Evolutionary conservation across 805 yeast species (phyloP).

Genomic region (Hanseniaspora singularis): DNA sequence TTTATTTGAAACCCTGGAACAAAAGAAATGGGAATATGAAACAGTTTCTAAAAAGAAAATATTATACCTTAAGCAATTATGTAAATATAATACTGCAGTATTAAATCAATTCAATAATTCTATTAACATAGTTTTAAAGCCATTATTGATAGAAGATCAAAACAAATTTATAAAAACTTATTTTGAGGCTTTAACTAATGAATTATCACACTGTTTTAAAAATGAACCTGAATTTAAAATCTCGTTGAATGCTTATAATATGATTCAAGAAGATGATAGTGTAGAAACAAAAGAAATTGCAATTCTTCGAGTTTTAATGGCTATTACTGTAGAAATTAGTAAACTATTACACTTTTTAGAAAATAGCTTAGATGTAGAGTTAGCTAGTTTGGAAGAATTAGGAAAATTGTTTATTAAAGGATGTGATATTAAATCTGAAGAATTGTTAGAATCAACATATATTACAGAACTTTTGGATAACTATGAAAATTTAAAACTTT

Average conservation of each 20-base stretch:
- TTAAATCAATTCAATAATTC: background rate
- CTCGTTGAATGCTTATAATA: background rate
- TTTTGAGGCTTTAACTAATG: background rate
- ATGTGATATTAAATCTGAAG: background rate
- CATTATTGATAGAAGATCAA: background rate
- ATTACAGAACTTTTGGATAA: background rate
- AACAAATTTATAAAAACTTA: conserved; percentile 7
- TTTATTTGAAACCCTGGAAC: conserved; percentile 28
- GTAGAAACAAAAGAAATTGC: background rate
- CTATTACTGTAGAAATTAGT: background rate
- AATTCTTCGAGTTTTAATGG: background rate
- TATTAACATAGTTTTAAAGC: background rate
- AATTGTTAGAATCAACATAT: no score
- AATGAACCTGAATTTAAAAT: background rate
- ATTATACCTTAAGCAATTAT: background rate
- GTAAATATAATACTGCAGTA: background rate
- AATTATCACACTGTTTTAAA: background rate
- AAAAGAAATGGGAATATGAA: conserved; percentile 24
- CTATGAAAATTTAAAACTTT: background rate
- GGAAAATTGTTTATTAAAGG: background rate
- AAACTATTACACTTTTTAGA: conserved; percentile 6
- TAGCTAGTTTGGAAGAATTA: background rate
- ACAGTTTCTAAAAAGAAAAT: conserved; percentile 18
- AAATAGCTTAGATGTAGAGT: no score
- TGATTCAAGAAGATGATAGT: background rate